Evolutionary conservation across 345 rosid genomes (phyloP).

Genomic region (Leavenworthia alabamica): DNA sequence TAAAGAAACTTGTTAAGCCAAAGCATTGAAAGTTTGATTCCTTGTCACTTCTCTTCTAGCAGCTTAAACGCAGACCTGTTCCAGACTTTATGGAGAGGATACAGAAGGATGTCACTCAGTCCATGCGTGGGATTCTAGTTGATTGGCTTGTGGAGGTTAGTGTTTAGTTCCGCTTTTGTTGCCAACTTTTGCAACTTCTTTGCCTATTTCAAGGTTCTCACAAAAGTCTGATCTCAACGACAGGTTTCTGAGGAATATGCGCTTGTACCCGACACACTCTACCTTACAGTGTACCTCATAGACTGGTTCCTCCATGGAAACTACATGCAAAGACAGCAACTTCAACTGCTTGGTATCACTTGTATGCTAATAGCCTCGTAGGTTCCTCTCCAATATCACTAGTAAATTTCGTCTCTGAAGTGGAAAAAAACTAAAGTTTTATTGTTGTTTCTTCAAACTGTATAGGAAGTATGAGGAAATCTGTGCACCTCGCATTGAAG

Average conservation of each 20-base stretch:
- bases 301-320: slow-evolving; percentile 78
- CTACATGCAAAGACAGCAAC: slow-evolving; percentile 59
- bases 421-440: no score
- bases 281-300: slow-evolving; percentile 72
- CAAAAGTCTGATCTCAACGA: slow-evolving; percentile 20
- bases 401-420: neutral
- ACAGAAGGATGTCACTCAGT: slow-evolving; percentile 70
- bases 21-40: neutral
- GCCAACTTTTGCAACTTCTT: slow-evolving; percentile 6
- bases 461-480: no score
- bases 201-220: neutral
- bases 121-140: slow-evolving; percentile 84
- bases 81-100: slow-evolving; percentile 62
- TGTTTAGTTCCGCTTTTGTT: neutral
- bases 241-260: slow-evolving; percentile 96
- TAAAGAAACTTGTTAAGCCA: neutral
- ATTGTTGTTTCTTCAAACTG: no score
- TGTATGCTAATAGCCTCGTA: slow-evolving; percentile 97
- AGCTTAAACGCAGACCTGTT: slow-evolving; percentile 66
- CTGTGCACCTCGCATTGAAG: no score
- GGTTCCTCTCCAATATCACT: slow-evolving; percentile 28
- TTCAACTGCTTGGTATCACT: slow-evolving; percentile 93
- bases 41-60: slow-evolving; percentile 24
- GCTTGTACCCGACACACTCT: slow-evolving; percentile 80
- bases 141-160: slow-evolving; percentile 99